Evolutionary conservation across 371 early-diverging fungal genomes (phyloP).

Genomic region (Zancudomyces culisetae): DNA sequence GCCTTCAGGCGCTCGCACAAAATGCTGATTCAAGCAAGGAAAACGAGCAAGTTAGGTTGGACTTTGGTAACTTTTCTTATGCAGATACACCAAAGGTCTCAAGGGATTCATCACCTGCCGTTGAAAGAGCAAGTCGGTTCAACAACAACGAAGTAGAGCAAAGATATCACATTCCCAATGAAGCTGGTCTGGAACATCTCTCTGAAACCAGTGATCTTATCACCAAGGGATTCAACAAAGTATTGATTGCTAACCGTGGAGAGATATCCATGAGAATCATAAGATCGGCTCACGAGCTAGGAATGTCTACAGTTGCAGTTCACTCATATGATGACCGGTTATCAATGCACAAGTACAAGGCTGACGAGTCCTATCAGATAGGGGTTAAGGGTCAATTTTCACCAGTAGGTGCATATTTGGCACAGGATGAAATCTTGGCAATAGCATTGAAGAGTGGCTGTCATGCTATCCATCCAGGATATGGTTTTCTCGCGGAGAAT

Average conservation of each 20-base stretch:
- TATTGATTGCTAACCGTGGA: constrained; percentile 78
- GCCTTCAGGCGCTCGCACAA: background rate
- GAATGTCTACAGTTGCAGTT: constrained; percentile 72
- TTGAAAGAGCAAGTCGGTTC: background rate
- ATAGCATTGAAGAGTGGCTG: constrained; percentile 67
- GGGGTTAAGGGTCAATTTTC: constrained; percentile 52
- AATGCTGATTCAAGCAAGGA: background rate
- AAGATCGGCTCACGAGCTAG: constrained; percentile 78
- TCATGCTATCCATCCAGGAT: constrained; percentile 70
- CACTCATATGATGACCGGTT: constrained; percentile 80
- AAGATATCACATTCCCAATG: constrained; percentile 25
- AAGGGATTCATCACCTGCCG: background rate
- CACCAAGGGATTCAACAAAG: constrained; percentile 46
- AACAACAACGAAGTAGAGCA: constrained; percentile 9
- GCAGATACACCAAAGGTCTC: background rate
- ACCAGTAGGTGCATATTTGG: constrained; percentile 85
- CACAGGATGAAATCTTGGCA: constrained; percentile 73
- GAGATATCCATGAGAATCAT: constrained; percentile 88
- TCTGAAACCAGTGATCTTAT: constrained; percentile 23
- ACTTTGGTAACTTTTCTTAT: constrained; percentile 1
- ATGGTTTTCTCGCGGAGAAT: constrained; percentile 84
- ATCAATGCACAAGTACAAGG: constrained; percentile 85
- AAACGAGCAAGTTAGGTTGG: background rate
- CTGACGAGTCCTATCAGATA: constrained; percentile 85
- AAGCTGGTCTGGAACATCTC: constrained; percentile 21